Base-by-base conservation (phyloP, 192 early-diverging fungal species). In the Neocallimastix lanati region DNA sequence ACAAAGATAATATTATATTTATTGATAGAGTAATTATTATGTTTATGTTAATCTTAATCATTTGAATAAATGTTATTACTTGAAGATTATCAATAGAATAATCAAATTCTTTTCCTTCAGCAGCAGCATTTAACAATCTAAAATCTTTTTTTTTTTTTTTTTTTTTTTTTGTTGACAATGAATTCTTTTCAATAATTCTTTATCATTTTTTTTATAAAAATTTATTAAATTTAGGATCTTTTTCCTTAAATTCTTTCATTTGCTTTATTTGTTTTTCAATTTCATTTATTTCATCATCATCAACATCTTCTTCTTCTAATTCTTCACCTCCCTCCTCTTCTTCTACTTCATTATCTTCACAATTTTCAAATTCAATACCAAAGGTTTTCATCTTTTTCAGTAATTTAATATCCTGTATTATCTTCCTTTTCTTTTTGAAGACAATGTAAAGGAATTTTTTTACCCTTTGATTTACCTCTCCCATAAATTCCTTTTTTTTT, bases 221-320 rank as follows among this genome's bases (percentile, higher is more conserved):
- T 84, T 99, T 86, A 87, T 92, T 95, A 84, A 99, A 99, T 81
- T 92, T 88, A 25, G 96, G 95, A 81, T 99, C 96, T 82, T 91
- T 91, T 79, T 92, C 84, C 81, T 93, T 92, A 84, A 98, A 87
- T 12, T 90, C 87, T 58, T 97, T 92, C 50, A 99, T 83, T 85
- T 99, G 86, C 81, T 88, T 81, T 83, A 94, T 95, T 82, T 96
- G 94, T 58, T 85, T 82, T 0, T 85, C 85, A 77, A 90, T 92
- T 76, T 92, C 87, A 25, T 82, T 80, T 14, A 38, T 35, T 14
- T 29, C 14, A 2, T 38, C 12, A 13, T 38, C 37, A 4, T 38
- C 37, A 13, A 13, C 37, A 12, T 50, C 40, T 50, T 50, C 40
- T 28, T 85, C 85, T 15, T 87, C 85, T 37, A 83, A 83, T 13